A percentile compares a stretch with the other conserved stretches of the same genome.
These are phyloP conservation scores for Candida sojae DNA, from an alignment of 1,139 yeast species.

Conservation along the genomic window DNA sequence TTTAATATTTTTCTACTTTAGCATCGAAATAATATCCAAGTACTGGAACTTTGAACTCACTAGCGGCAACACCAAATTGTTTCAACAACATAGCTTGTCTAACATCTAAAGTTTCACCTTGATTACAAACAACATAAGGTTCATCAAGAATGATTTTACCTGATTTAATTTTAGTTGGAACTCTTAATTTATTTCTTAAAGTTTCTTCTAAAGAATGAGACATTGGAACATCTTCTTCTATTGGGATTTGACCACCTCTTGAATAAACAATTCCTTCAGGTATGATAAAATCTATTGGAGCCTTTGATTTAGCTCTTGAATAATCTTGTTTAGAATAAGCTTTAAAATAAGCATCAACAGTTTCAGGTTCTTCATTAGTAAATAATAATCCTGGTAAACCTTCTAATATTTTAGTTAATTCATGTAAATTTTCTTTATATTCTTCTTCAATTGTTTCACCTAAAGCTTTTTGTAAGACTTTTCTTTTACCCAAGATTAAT, in stretches of 20 bases:
- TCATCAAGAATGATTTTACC: constrained; percentile 82
- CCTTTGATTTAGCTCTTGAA: constrained; percentile 83
- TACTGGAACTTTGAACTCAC: constrained; percentile 82
- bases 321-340: constrained; percentile 79
- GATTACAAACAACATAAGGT: constrained; percentile 77
- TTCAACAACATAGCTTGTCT: constrained; percentile 90
- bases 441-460: constrained; percentile 89
- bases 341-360: constrained; percentile 81
- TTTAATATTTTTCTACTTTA: constrained; percentile 20
- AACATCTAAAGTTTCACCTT: constrained; percentile 82
- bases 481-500: constrained; percentile 85
- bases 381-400: constrained; percentile 88
- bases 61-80: constrained; percentile 92
- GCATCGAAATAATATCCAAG: constrained; percentile 77
- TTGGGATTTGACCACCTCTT: constrained; percentile 89
- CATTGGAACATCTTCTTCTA: constrained; percentile 94
- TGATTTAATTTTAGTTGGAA: constrained; percentile 86
- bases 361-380: constrained; percentile 82
- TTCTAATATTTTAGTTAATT: constrained; percentile 53
- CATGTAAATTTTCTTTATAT: constrained; percentile 78
- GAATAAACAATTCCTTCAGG: constrained; percentile 93
- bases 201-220: constrained; percentile 95
- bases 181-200: constrained; percentile 80
- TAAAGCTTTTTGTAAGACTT: constrained; percentile 88
- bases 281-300: constrained; percentile 80